A percentile compares a stretch with the other conserved stretches of the same genome.
phyloP scores from a whole-genome alignment of 108 stramenopile species.

The Nannochloropsis oceanica region DNA sequence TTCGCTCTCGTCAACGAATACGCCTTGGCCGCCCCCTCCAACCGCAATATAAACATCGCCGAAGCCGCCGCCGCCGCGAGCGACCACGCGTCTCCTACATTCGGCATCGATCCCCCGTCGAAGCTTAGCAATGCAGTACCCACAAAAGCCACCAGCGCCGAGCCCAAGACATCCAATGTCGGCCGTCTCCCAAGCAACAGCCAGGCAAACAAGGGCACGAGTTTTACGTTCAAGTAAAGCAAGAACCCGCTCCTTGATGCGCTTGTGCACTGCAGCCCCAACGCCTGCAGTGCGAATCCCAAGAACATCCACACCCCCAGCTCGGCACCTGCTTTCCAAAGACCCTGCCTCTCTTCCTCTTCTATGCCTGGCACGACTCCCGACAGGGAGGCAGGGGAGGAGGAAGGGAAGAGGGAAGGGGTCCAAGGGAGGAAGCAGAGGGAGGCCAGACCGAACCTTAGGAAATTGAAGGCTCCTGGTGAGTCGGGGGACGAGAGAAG shows the following conservation, averaged over 20 bases:
- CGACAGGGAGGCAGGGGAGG: background rate
- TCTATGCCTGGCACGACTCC: background rate
- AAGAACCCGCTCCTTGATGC: conserved; percentile 34
- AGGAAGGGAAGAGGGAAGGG: conserved; percentile 7
- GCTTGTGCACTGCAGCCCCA: conserved; percentile 28
- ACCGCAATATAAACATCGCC: conserved; percentile 33
- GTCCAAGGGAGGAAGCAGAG: conserved; percentile 26
- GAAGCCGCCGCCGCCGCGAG: conserved; percentile 27
- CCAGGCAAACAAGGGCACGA: conserved; percentile 35
- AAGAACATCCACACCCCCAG: conserved; percentile 36
- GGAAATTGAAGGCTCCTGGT: conserved; percentile 24
- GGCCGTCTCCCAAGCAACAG: conserved; percentile 16
- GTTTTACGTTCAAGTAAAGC: conserved; percentile 37
- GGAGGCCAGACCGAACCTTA: conserved; percentile 23
- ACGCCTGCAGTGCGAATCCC: conserved; percentile 37
- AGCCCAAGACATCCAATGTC: conserved; percentile 10
- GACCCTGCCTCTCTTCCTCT: background rate
- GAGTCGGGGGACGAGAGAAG: background rate
- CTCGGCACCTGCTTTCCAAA: conserved; percentile 25
- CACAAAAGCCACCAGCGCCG: conserved; percentile 19
- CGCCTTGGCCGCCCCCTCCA: conserved; percentile 9
- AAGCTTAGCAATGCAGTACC: conserved; percentile 30
- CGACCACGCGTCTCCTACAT: conserved; percentile 29
- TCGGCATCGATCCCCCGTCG: conserved; percentile 27
- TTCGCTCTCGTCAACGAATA: background rate